Percentiles rank a stretch among this genome's conserved stretches.
phyloP scores from a whole-genome alignment of 2,329 filamentous ascomycete genomes.

The Cladosporium colombiae region DNA sequence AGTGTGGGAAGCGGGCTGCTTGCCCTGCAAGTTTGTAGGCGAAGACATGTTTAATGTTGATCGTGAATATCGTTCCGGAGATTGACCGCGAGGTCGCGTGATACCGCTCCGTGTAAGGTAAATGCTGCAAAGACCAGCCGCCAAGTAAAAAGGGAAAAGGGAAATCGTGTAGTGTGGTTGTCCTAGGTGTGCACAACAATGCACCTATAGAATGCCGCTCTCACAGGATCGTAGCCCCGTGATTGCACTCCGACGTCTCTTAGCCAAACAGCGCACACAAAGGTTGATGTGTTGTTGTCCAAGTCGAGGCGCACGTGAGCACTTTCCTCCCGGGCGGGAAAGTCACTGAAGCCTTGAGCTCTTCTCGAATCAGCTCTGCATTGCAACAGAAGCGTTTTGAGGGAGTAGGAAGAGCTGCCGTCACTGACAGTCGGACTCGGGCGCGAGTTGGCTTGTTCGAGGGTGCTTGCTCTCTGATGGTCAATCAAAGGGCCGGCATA shows the following conservation, averaged over 20 bases:
- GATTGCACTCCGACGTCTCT: slow-evolving; percentile 1
- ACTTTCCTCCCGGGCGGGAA: slow-evolving; percentile 11
- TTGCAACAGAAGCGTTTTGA: neutral
- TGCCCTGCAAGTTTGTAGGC: neutral
- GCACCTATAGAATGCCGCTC: neutral
- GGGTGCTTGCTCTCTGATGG: slow-evolving; percentile 1
- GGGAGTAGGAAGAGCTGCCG: neutral
- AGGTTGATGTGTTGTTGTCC: neutral
- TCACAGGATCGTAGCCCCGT: neutral
- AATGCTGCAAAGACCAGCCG: slow-evolving; percentile 9
- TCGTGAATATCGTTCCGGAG: neutral
- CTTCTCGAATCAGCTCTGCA: slow-evolving; percentile 11
- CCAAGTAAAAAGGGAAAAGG: neutral
- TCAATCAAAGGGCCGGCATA: slow-evolving; percentile 9
- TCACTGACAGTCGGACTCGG: neutral
- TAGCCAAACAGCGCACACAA: neutral
- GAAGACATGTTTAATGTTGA: slow-evolving; percentile 6
- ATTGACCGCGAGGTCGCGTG: slow-evolving; percentile 6
- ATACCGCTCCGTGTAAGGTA: slow-evolving; percentile 3
- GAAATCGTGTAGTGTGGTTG: neutral
- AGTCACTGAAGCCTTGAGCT: slow-evolving; percentile 13
- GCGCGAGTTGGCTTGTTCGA: neutral
- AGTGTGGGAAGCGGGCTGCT: neutral
- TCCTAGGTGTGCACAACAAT: neutral
- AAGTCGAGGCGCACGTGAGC: slow-evolving; percentile 17